Conservation (phyloP, 225 moss, liverwort and hornwort species). For the Lunularia cruciata region DNA sequence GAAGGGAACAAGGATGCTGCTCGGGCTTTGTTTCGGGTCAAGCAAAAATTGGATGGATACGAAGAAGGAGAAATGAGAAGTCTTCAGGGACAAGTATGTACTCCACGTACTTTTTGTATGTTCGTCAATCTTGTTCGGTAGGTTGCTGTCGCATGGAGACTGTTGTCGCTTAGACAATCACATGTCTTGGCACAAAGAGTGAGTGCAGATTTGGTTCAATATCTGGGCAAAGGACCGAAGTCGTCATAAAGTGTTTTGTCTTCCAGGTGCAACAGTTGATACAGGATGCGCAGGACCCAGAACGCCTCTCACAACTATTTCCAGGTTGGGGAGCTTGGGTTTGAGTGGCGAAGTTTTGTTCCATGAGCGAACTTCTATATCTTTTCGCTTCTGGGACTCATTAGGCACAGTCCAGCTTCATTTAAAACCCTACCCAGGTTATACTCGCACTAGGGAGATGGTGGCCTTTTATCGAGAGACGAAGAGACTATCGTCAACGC, state of each 20-base stretch:
- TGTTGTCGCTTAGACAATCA: background rate
- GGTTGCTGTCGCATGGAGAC: no score
- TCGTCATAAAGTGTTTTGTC: background rate
- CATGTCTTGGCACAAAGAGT: background rate
- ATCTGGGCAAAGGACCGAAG: background rate
- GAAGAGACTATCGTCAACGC: no score
- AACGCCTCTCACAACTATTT: constrained; percentile 88
- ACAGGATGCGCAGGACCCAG: constrained; percentile 94
- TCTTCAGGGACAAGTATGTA: constrained; percentile 85
- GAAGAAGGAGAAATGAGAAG: constrained; percentile 99
- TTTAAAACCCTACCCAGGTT: no score
- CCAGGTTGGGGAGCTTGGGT: constrained; percentile 99
- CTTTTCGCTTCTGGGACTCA: no score
- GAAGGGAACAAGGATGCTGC: constrained; percentile 99
- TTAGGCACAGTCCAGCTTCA: no score
- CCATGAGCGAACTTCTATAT: no score
- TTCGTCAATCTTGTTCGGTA: background rate
- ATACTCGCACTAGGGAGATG: no score
- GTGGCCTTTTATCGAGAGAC: background rate
- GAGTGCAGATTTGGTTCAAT: background rate
- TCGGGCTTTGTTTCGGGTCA: constrained; percentile 82
- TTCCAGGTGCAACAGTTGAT: constrained; percentile 87
- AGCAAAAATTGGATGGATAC: constrained; percentile 95
- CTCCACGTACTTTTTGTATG: background rate
- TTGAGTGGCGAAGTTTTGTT: constrained; percentile 21